Percentiles rank a stretch among this genome's conserved stretches.
Conservation (phyloP, 805 yeast species). For the Zygosaccharomyces siamensis region DNA sequence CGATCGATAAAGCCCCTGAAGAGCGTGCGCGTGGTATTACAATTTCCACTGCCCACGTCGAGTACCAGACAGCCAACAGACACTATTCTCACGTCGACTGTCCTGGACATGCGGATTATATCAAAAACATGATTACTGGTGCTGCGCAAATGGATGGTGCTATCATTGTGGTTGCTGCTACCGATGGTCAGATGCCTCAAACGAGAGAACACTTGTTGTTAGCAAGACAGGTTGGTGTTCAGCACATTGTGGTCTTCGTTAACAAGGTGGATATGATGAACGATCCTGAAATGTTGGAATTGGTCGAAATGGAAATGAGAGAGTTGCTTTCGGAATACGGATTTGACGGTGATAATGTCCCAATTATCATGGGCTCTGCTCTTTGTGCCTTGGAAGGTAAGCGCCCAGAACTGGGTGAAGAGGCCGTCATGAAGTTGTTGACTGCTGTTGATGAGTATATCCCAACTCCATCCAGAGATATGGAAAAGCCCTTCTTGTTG, state of each 20-base stretch:
- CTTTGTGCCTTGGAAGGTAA: slow-evolving; percentile 88
- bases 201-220: slow-evolving; percentile 97
- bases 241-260: slow-evolving; percentile 93
- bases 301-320: slow-evolving; percentile 99
- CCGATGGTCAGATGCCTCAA: slow-evolving; percentile 99
- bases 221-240: slow-evolving; percentile 99
- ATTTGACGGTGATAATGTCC: slow-evolving; percentile 96
- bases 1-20: slow-evolving; percentile 97
- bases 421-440: slow-evolving; percentile 77
- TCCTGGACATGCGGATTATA: slow-evolving; percentile 98
- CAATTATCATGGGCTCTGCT: slow-evolving; percentile 98
- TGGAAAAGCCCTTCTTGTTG: slow-evolving; percentile 93
- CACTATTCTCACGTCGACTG: slow-evolving; percentile 98
- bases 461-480: slow-evolving; percentile 95
- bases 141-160: slow-evolving; percentile 99
- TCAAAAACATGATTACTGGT: slow-evolving; percentile 98
- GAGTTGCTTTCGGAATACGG: slow-evolving; percentile 87
- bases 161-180: slow-evolving; percentile 96
- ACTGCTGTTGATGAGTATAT: slow-evolving; percentile 90
- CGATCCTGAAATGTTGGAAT: slow-evolving; percentile 98
- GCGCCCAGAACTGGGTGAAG: slow-evolving; percentile 85
- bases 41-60: slow-evolving; percentile 96
- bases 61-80: slow-evolving; percentile 90
- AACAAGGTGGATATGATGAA: slow-evolving; percentile 97
- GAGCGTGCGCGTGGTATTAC: slow-evolving; percentile 99